Conservation (phyloP, 1,284 basidiomycete species). For the Naganishia sp. region DNA sequence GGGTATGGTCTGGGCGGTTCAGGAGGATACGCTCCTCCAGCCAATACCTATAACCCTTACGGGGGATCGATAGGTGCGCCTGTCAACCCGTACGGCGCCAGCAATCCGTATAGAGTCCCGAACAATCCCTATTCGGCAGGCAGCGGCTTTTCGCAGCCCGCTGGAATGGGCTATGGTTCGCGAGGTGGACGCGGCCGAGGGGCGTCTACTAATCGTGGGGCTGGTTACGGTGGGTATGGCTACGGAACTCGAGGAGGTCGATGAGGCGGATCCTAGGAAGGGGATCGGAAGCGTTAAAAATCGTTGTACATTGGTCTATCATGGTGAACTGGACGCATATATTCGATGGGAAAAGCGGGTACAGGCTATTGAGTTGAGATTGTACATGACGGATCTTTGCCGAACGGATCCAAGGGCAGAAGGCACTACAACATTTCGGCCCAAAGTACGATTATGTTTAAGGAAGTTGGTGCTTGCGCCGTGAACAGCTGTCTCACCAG, state of each 20-base stretch:
- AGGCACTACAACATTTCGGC: too few relatives aligned
- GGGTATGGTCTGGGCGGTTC: constrained; percentile 17
- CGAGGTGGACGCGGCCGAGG: constrained; percentile 32
- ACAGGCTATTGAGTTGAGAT: too few relatives aligned
- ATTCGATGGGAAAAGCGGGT: too few relatives aligned
- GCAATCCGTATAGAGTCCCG: constrained; percentile 34
- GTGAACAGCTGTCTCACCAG: too few relatives aligned
- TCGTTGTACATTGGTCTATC: too few relatives aligned
- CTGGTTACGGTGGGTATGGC: constrained; percentile 19
- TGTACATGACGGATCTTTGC: too few relatives aligned
- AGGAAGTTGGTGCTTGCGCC: too few relatives aligned
- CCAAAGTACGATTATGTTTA: too few relatives aligned
- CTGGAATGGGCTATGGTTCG: constrained; percentile 3
- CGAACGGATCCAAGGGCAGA: too few relatives aligned
- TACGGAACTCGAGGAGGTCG: constrained; percentile 18
- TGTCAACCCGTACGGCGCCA: background rate
- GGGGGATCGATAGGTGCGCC: constrained; percentile 4
- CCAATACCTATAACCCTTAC: constrained; percentile 17
- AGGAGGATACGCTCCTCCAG: constrained; percentile 7
- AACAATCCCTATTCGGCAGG: constrained; percentile 34
- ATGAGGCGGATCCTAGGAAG: background rate
- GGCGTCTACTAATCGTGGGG: constrained; percentile 12
- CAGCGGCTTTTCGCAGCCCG: constrained; percentile 9
- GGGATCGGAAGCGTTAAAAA: background rate
- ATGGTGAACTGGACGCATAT: too few relatives aligned